Evolutionary conservation across 768 basidiomycete species (phyloP).

Genomic region (Galerina marginata): DNA sequence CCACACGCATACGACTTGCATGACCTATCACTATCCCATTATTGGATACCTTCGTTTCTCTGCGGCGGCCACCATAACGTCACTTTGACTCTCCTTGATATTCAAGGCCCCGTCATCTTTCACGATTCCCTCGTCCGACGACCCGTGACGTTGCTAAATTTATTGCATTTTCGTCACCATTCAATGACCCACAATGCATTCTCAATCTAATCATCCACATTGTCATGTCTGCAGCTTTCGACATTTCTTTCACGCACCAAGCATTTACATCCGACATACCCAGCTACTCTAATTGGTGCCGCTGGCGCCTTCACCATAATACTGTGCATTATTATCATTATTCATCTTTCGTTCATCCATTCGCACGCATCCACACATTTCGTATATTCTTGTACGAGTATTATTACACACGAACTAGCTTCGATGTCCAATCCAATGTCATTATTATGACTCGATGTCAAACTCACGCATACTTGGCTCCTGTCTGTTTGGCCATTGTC

Average conservation of each 20-base stretch:
- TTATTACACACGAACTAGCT: constrained; percentile 15
- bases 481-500: too few relatives aligned
- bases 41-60: constrained; percentile 14
- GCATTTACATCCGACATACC: constrained; percentile 6
- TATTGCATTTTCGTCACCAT: constrained; percentile 8
- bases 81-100: constrained; percentile 2
- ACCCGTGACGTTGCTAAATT: constrained; percentile 10
- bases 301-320: constrained; percentile 14
- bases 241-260: constrained; percentile 1
- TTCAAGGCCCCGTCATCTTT: not conserved
- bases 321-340: constrained; percentile 27
- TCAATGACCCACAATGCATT: constrained; percentile 3
- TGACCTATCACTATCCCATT: constrained; percentile 3
- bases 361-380: not conserved
- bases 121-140: constrained; percentile 11
- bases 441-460: constrained; percentile 5
- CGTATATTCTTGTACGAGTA: not conserved
- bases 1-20: constrained; percentile 11
- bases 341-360: constrained; percentile 18
- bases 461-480: not conserved
- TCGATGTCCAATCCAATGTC: not conserved
- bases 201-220: not conserved
- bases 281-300: constrained; percentile 13
- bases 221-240: constrained; percentile 9
- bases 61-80: not conserved